phyloP scores from a whole-genome alignment of 331 rosid species.

The Malus hybrid region DNA sequence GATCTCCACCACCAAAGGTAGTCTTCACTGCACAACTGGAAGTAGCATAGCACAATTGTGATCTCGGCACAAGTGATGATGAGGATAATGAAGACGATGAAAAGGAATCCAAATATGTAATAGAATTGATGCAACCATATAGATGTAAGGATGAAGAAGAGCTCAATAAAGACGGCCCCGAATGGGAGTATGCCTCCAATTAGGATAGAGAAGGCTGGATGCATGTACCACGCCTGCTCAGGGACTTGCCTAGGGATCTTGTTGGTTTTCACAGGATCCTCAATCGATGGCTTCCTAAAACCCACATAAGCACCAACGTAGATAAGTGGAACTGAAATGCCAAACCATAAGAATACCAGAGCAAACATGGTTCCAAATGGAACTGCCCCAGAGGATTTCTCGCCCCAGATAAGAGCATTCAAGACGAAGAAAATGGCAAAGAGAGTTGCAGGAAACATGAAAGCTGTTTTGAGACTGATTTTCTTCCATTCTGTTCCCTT shows the following conservation, averaged over 20 bases:
- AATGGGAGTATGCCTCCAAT: constrained; percentile 92
- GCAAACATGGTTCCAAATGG: constrained; percentile 99
- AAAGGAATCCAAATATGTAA: constrained; percentile 78
- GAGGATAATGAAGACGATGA: constrained; percentile 84
- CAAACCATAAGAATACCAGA: constrained; percentile 86
- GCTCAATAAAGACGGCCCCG: constrained; percentile 94
- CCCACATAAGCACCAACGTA: constrained; percentile 74
- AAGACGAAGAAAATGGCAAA: constrained; percentile 71
- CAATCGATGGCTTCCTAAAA: constrained; percentile 51
- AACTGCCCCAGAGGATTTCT: constrained; percentile 92
- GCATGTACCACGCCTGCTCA: constrained; percentile 92
- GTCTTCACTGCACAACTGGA: constrained; percentile 92
- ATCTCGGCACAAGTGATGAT: constrained; percentile 90
- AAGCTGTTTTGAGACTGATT: constrained; percentile 65
- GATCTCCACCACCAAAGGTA: constrained; percentile 98
- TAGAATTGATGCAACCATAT: constrained; percentile 94
- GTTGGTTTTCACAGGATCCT: constrained; percentile 81
- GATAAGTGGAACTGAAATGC: constrained; percentile 89
- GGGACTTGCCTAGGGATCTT: constrained; percentile 91
- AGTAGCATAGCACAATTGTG: constrained; percentile 86
- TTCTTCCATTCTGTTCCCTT: constrained; percentile 86
- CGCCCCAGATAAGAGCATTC: constrained; percentile 93
- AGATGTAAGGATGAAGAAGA: constrained; percentile 90
- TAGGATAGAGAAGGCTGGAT: constrained; percentile 54
- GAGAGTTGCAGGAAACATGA: constrained; percentile 61